These are phyloP conservation scores for Flammula alnicola DNA, from an alignment of 1,284 basidiomycete species.

Conservation along the genomic window DNA sequence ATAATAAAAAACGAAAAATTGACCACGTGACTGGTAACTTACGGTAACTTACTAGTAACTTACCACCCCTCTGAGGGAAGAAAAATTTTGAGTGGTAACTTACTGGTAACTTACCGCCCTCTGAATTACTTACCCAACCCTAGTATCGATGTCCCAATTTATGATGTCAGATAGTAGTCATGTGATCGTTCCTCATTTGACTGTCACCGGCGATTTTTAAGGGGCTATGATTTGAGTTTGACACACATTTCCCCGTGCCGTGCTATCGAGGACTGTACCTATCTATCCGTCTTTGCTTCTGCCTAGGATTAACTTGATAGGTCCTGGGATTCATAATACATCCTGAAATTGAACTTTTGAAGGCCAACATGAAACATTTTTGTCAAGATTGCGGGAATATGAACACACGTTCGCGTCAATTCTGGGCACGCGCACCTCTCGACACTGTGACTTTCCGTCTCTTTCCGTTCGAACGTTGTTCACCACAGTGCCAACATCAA, in stretches of 20 bases:
- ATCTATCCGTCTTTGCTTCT: conserved; percentile 4
- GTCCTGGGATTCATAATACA: neutral
- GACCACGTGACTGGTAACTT: no score
- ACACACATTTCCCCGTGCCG: conserved; percentile 5
- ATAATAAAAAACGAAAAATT: no score
- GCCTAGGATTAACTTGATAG: neutral
- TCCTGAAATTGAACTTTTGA: neutral
- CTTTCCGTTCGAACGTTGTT: neutral
- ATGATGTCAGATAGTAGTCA: conserved; percentile 32
- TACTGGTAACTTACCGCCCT: no score
- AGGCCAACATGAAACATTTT: neutral
- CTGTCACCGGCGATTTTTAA: conserved; percentile 9
- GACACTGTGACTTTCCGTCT: no score
- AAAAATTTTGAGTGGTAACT: no score
- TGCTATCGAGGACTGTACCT: conserved; percentile 3
- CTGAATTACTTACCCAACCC: no score
- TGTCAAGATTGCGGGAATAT: neutral
- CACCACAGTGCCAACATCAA: neutral
- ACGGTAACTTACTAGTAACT: no score
- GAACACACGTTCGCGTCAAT: neutral
- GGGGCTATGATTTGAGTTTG: neutral
- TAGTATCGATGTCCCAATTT: no score
- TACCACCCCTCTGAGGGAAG: no score
- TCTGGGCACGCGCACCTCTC: no score
- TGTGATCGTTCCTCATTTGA: conserved; percentile 25